These are phyloP conservation scores for Taphrina confusa DNA, from an alignment of 1,139 yeast genomes.

Conservation along the genomic window DNA sequence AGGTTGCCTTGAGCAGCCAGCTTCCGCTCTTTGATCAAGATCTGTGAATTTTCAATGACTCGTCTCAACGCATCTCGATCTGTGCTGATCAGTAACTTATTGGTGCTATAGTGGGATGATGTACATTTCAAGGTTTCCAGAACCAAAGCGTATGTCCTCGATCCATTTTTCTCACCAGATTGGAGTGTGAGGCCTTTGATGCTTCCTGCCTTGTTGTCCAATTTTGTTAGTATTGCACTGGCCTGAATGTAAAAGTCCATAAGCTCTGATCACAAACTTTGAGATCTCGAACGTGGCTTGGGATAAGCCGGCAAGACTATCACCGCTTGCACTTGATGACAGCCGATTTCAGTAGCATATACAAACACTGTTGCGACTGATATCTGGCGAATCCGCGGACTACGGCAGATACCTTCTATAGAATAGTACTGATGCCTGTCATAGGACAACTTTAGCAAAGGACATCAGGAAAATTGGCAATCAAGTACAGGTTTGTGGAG, in stretches of 20 bases:
- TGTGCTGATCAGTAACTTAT: conserved; percentile 9
- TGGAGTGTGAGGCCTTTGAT: conserved; percentile 35
- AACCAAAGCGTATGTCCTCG: conserved; percentile 37
- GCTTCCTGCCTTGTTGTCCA: conserved; percentile 36
- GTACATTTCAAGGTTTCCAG: conserved; percentile 44
- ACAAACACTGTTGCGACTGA: too few relatives aligned
- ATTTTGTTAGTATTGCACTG: conserved; percentile 28
- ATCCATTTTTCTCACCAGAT: conserved; percentile 30
- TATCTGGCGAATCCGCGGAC: too few relatives aligned
- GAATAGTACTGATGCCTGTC: too few relatives aligned
- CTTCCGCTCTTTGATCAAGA: conserved; percentile 44
- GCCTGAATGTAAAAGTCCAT: conserved; percentile 38
- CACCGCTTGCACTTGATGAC: too few relatives aligned
- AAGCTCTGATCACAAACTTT: too few relatives aligned
- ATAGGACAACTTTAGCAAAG: too few relatives aligned
- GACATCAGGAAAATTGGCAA: too few relatives aligned
- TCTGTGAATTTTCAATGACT: conserved; percentile 32
- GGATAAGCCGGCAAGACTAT: too few relatives aligned
- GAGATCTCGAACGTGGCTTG: too few relatives aligned
- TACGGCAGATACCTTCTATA: too few relatives aligned
- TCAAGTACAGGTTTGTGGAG: too few relatives aligned
- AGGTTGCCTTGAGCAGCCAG: conserved; percentile 45
- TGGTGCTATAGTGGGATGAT: background rate
- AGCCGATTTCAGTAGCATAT: too few relatives aligned
- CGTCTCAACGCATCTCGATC: conserved; percentile 32